Percentiles rank a stretch among this genome's conserved stretches.
Conservation (phyloP, 768 basidiomycete genomes). For the Pilatotrama ljubarskyi region DNA sequence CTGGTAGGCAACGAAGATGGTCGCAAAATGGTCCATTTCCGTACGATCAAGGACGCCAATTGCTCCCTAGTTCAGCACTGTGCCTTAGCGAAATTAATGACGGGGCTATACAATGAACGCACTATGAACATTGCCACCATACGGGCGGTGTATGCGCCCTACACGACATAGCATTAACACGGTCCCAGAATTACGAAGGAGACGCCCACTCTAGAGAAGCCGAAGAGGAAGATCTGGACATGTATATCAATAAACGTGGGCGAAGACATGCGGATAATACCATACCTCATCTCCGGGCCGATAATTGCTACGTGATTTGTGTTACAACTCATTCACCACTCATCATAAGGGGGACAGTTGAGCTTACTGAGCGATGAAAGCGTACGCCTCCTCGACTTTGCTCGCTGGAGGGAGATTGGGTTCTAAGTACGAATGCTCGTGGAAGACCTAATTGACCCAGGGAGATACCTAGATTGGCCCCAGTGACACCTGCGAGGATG, state of each 20-base stretch:
- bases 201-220: conserved; percentile 67
- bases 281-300: conserved; percentile 68
- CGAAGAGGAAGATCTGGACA: conserved; percentile 70
- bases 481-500: conserved; percentile 55
- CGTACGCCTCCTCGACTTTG: conserved; percentile 78
- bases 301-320: conserved; percentile 54
- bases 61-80: conserved; percentile 48
- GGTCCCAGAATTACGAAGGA: no score
- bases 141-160: conserved; percentile 78
- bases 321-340: not conserved
- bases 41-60: conserved; percentile 70
- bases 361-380: conserved; percentile 77
- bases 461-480: conserved; percentile 55
- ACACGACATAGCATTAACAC: not conserved
- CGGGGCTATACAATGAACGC: conserved; percentile 18
- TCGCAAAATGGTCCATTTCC: conserved; percentile 72
- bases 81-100: not conserved
- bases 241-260: conserved; percentile 3
- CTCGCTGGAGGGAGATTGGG: conserved; percentile 43
- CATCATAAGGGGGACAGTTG: not conserved
- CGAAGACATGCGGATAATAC: not conserved
- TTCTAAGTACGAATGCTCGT: not conserved
- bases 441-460: not conserved
- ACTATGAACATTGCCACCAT: conserved; percentile 75
- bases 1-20: conserved; percentile 62